These are phyloP conservation scores for Streptanthus diversifolius DNA, from an alignment of 345 rosid species.

Conservation along the genomic window DNA sequence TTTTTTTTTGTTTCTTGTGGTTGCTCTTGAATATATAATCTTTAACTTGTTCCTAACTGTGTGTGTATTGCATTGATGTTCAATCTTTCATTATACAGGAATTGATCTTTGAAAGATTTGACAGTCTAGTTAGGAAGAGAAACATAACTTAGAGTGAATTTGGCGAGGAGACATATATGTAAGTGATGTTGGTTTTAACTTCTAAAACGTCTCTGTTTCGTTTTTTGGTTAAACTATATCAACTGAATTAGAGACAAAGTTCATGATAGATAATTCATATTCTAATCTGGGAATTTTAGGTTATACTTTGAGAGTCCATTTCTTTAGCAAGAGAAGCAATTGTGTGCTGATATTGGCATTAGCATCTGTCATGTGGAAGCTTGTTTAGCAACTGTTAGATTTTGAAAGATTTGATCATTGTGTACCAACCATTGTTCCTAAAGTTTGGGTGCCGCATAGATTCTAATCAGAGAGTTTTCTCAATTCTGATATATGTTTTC, in stretches of 20 bases:
- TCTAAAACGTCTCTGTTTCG: no score
- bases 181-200: background rate
- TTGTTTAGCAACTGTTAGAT: background rate
- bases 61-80: background rate
- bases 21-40: no score
- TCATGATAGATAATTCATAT: background rate
- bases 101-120: no score
- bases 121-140: background rate
- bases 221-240: no score
- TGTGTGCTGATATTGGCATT: background rate
- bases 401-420: background rate
- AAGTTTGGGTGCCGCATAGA: background rate
- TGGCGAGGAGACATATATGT: background rate
- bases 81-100: background rate
- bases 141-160: background rate
- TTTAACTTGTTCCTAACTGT: no score
- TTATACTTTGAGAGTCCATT: background rate
- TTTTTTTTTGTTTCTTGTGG: no score
- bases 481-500: background rate
- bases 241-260: no score
- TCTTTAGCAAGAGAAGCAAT: background rate
- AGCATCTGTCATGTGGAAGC: background rate
- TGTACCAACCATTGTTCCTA: background rate
- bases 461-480: background rate
- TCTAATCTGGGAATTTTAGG: background rate